A percentile compares a stretch with the other conserved stretches of the same genome.
phyloP scores from a whole-genome alignment of 140 eudicot genomes.

The Oenanthe javanica region DNA sequence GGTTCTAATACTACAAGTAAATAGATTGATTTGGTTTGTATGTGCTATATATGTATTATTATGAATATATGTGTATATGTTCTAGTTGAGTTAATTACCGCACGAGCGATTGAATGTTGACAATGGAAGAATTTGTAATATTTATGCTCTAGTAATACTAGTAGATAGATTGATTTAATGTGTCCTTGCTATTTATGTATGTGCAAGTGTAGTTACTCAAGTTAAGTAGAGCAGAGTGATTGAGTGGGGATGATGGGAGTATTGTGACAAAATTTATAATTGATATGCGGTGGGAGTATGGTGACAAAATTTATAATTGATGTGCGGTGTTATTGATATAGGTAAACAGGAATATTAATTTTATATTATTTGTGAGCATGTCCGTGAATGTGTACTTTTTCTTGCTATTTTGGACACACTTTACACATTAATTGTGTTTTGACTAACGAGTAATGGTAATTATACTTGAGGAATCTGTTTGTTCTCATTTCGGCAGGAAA shows the following conservation, averaged over 20 bases:
- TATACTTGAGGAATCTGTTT: neutral
- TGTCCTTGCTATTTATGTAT: neutral
- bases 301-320: neutral
- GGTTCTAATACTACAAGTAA: neutral
- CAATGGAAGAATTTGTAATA: neutral
- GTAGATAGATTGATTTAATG: neutral
- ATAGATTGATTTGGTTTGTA: too few species aligned
- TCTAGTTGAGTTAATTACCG: too few species aligned
- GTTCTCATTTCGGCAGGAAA: neutral
- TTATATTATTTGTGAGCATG: too few species aligned
- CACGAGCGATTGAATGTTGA: neutral
- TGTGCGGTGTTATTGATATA: too few species aligned
- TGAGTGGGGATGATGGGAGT: neutral
- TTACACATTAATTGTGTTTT: neutral
- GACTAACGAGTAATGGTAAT: neutral
- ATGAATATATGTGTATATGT: too few species aligned
- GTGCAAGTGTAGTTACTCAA: neutral
- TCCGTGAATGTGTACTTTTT: too few species aligned
- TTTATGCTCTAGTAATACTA: neutral
- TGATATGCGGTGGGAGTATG: neutral
- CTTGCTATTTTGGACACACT: neutral
- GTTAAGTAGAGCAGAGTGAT: neutral
- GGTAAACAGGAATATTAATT: too few species aligned
- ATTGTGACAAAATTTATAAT: neutral
- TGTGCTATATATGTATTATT: too few species aligned